Evolutionary conservation across 1,284 basidiomycete species (phyloP), one percentile per base, ranked within the genome.

Genomic region (Pascua sp.): DNA sequence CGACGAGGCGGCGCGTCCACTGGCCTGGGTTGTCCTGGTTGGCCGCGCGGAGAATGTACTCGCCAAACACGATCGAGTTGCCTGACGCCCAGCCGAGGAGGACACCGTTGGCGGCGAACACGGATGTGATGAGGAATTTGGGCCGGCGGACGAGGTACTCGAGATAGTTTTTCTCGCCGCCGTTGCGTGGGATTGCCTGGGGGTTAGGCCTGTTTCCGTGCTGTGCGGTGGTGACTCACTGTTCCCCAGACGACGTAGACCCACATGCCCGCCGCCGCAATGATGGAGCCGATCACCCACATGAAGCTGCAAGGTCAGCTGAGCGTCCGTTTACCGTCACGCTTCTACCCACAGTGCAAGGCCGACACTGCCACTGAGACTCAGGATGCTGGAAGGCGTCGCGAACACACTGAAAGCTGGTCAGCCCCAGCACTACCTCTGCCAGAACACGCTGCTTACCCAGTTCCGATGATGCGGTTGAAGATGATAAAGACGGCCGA

Each of bases 241-340:
- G 50, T 32, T 3, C 63, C 63, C 51, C 61, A 60, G 17, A 64
- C 65, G 17, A 68, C 50, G 51, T 68, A 69, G 11, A 69, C 67
- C 44, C 65, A 62, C 43, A 67, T 63, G 42, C 68, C 68, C 2
- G 64, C 63, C 5, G 54, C 45, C 5, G 63, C 57, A 32, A 70
- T 67, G 52, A 68, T 42, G 1, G 61, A 39, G 47, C 67, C 67
- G 40, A 70, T 62, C 10, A 63, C 57, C 69, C 69, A 70, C 53
- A 64, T 64, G 46, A 70, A n/a, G 37, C 17, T 51, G 42, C 4
- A 24, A 9, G 1, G 50, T 51, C 42, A 51, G 36, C 13, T 9
- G 2, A 9, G 8, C 38, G 5, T 15, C 16, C 12, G 18, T 17
- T 17, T 11, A 15, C 18, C 8, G 9, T 7, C 17, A 16, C 17